These are phyloP conservation scores for Nigrograna mackinnonii DNA, from an alignment of 2,329 filamentous ascomycete species.

Conservation along the genomic window DNA sequence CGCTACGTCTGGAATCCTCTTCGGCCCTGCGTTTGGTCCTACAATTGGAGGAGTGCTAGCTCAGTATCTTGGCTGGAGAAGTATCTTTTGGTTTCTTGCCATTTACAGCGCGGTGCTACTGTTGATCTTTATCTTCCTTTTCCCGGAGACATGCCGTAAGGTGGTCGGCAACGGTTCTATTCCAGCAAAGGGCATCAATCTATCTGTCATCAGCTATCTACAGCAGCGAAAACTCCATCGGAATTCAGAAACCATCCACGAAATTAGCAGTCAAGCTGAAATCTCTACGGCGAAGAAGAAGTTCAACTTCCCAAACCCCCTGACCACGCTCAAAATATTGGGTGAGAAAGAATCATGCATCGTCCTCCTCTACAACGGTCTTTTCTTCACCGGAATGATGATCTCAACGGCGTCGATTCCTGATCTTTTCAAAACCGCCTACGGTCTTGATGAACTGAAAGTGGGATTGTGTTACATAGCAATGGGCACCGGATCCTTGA, in stretches of 20 bases:
- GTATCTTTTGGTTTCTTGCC: conserved; percentile 46
- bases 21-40: conserved; percentile 36
- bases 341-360: conserved; percentile 35
- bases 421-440: conserved; percentile 27
- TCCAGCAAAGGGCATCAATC: conserved; percentile 32
- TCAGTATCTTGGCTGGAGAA: conserved; percentile 40
- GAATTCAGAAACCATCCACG: neutral
- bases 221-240: conserved; percentile 24
- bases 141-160: conserved; percentile 49
- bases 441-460: conserved; percentile 30
- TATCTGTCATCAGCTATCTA: conserved; percentile 31
- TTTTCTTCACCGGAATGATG: conserved; percentile 40
- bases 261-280: neutral
- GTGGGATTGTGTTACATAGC: conserved; percentile 36
- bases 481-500: conserved; percentile 26
- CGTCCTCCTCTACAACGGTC: conserved; percentile 32
- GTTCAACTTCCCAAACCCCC: conserved; percentile 27
- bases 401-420: conserved; percentile 28
- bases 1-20: conserved; percentile 58
- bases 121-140: conserved; percentile 39
- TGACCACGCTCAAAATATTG: conserved; percentile 30
- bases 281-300: conserved; percentile 15
- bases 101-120: conserved; percentile 45
- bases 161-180: conserved; percentile 47
- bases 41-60: conserved; percentile 36